Evolutionary conservation across 176 grass and related monocot species (phyloP).

Genomic region (Oryza rufipogon): DNA sequence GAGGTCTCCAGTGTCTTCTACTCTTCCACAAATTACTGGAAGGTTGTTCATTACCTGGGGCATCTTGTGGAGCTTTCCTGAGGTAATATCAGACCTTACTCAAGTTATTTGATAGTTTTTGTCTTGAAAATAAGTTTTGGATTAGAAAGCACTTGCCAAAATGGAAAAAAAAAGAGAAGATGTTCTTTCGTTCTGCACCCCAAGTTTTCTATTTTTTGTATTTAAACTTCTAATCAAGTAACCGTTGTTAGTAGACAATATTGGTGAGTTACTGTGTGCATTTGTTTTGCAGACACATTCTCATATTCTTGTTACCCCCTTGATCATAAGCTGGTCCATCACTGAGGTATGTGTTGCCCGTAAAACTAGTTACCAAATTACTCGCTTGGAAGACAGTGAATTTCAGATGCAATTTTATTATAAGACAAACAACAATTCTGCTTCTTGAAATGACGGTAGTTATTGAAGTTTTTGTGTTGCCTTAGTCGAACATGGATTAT

Average conservation of each 20-base stretch:
- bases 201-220: neutral
- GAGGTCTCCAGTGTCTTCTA: slow-evolving; percentile 29
- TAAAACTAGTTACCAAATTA: neutral
- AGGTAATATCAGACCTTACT: slow-evolving; percentile 19
- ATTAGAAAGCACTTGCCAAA: neutral
- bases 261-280: neutral
- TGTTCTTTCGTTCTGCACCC: neutral
- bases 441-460: neutral
- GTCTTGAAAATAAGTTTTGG: neutral
- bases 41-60: slow-evolving; percentile 30
- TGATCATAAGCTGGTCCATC: slow-evolving; percentile 73
- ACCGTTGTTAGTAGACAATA: neutral
- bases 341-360: slow-evolving; percentile 45
- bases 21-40: slow-evolving; percentile 19
- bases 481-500: neutral
- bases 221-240: neutral
- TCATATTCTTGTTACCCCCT: slow-evolving; percentile 56
- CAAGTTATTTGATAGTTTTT: neutral
- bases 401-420: neutral
- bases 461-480: neutral
- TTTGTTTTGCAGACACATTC: slow-evolving; percentile 52
- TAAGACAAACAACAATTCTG: neutral
- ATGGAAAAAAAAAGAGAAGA: neutral
- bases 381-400: neutral
- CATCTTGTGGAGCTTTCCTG: slow-evolving; percentile 36